These are phyloP conservation scores for Yarrowia keelungensis DNA, from an alignment of 805 yeast genomes.

Conservation along the genomic window DNA sequence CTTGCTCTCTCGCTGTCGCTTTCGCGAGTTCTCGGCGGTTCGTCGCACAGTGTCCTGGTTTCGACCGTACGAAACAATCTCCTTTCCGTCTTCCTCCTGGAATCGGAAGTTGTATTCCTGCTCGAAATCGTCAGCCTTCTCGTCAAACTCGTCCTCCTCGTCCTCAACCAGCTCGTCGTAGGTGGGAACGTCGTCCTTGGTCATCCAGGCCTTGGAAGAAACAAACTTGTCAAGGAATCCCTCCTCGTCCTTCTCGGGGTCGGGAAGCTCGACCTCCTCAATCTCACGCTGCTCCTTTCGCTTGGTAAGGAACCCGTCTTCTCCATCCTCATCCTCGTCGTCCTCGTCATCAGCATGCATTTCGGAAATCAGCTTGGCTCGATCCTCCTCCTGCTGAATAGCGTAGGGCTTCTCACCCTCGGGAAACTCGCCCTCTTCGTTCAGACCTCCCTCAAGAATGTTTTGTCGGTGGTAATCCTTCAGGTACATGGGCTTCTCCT, in stretches of 20 bases:
- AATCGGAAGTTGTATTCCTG: slow-evolving; percentile 92
- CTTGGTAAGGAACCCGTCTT: slow-evolving; percentile 61
- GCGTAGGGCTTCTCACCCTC: slow-evolving; percentile 71
- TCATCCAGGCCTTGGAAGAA: slow-evolving; percentile 87
- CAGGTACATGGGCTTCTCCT: slow-evolving; percentile 79
- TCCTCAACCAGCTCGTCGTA: slow-evolving; percentile 53
- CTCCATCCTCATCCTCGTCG: slow-evolving; percentile 54
- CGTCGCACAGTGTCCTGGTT: slow-evolving; percentile 88
- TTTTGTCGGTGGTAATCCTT: slow-evolving; percentile 92
- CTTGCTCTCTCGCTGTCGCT: slow-evolving; percentile 79
- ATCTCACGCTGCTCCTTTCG: slow-evolving; percentile 59
- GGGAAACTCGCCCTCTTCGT: slow-evolving; percentile 58
- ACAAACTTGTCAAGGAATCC: slow-evolving; percentile 77
- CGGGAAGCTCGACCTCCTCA: slow-evolving; percentile 60
- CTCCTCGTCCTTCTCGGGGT: slow-evolving; percentile 68
- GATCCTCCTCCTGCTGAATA: slow-evolving; percentile 76
- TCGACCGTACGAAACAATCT: slow-evolving; percentile 94
- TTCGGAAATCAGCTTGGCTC: slow-evolving; percentile 73
- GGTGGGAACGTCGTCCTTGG: slow-evolving; percentile 63
- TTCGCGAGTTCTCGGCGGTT: slow-evolving; percentile 73
- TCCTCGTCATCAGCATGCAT: slow-evolving; percentile 63
- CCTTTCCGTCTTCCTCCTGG: slow-evolving; percentile 90
- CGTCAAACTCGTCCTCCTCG: slow-evolving; percentile 86
- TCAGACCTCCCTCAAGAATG: slow-evolving; percentile 69
- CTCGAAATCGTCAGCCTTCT: slow-evolving; percentile 90